Evolutionary conservation across 192 early-diverging fungal species (phyloP), one percentile per base, ranked within the genome.

Genomic region (Podila minutissima): DNA sequence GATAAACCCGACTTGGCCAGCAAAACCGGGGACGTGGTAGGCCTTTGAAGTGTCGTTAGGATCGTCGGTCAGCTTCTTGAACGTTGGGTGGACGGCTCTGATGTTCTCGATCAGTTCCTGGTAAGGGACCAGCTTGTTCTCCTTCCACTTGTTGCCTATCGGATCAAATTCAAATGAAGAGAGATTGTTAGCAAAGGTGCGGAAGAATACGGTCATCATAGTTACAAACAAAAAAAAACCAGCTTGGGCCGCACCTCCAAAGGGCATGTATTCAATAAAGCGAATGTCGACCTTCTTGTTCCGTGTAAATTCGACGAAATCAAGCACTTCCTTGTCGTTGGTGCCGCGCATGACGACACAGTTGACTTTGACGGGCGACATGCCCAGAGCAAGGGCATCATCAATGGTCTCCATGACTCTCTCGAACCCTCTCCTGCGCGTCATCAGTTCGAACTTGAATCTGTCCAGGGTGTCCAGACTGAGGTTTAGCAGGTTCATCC

Each of bases 221-320:
- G 10, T 37, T 9, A 66, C n/a, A 29, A 24, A 28, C 24, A 8
- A 68, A n/a, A 33, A 22, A 37, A 10, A 33, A 22, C n/a, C 4
- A 32, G 12, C 13, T 28, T 71, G 22, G 32, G 24, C 7, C 75
- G 71, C 83, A 91, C 97, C 97, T 82, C 95, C 96, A 86, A 99
- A 99, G 0, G 97, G 97, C 97, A 98, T 99, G 74, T 98, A 98
- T 82, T 99, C 97, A 78, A 99, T 99, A 83, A 99, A 99, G 22
- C 97, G 85, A 0, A 99, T 90, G 46, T 93, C 91, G 5, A 98
- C 66, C 13, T 89, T 84, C 20, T 89, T 86, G 58, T 94, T 87
- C 38, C 91, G 88, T 8, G 96, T 98, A 82, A 96, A 87, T 35
- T 92, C 92, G 2, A 96, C 93, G 91, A 99, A 97, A 31, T 88